phyloP scores from a whole-genome alignment of 2,329 filamentous ascomycete genomes.

The Monilinia aucupariae region DNA sequence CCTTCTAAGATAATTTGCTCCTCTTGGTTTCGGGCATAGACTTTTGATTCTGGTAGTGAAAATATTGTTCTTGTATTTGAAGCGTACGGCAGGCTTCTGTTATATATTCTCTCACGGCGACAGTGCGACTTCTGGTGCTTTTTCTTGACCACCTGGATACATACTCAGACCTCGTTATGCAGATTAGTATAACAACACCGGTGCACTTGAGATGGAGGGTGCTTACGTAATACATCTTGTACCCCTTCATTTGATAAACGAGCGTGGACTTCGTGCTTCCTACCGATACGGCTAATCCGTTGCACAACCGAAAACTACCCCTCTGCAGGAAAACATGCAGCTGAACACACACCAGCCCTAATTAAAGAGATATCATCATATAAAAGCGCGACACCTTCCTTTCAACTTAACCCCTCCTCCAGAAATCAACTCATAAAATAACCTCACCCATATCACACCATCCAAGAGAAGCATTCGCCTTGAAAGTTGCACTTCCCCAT shows the following conservation, averaged over 20 bases:
- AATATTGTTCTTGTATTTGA: no score
- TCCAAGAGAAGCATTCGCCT: not conserved
- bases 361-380: no score
- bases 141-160: conserved; percentile 56
- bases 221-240: conserved; percentile 4
- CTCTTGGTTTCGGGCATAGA: no score
- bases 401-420: not conserved
- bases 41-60: no score
- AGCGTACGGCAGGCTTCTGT: no score
- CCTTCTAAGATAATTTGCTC: no score
- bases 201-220: not conserved
- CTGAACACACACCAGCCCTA: not conserved
- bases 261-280: no score
- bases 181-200: no score
- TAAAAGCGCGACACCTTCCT: not conserved
- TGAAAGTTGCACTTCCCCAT: not conserved
- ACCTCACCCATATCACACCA: not conserved
- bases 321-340: not conserved
- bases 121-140: conserved; percentile 52
- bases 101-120: conserved; percentile 53
- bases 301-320: no score
- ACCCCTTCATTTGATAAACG: conserved; percentile 1
- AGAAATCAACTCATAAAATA: not conserved
- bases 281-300: not conserved
- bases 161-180: conserved; percentile 62